These are phyloP conservation scores for Chalara sp. DNA, from an alignment of 2,329 filamentous ascomycete species.

Conservation along the genomic window DNA sequence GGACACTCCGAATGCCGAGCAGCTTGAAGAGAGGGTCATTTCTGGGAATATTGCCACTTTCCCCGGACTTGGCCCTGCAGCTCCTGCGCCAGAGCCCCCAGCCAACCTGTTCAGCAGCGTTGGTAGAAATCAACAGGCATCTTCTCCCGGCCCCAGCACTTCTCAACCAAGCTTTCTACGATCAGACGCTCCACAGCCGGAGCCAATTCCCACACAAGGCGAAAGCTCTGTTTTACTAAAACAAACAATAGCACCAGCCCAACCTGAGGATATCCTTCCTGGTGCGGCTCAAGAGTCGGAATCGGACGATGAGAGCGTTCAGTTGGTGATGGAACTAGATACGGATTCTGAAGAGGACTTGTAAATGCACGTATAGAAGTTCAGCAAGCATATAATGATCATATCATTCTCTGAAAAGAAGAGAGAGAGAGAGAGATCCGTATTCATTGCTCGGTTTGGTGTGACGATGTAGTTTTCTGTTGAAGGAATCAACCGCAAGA, in stretches of 20 bases:
- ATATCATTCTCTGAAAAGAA: background rate
- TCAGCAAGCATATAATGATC: background rate
- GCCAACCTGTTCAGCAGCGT: no score
- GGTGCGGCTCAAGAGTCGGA: conserved; percentile 19
- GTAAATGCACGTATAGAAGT: no score
- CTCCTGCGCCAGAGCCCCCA: background rate
- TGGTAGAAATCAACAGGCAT: no score
- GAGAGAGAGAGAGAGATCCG: background rate
- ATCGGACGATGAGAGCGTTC: conserved; percentile 42
- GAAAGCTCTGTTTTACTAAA: background rate
- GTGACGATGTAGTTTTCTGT: background rate
- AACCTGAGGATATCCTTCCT: conserved; percentile 3
- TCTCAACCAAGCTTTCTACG: background rate
- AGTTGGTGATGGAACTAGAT: conserved; percentile 29
- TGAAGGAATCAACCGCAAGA: background rate
- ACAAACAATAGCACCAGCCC: background rate
- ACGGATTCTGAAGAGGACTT: conserved; percentile 19
- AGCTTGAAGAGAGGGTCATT: background rate
- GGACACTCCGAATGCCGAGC: background rate
- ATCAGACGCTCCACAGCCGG: background rate
- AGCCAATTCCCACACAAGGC: background rate
- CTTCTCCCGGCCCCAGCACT: background rate
- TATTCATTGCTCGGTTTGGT: background rate
- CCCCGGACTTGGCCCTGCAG: background rate
- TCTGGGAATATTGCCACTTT: no score